phyloP scores from a whole-genome alignment of 768 basidiomycete species.

The Tylopilus felleus region DNA sequence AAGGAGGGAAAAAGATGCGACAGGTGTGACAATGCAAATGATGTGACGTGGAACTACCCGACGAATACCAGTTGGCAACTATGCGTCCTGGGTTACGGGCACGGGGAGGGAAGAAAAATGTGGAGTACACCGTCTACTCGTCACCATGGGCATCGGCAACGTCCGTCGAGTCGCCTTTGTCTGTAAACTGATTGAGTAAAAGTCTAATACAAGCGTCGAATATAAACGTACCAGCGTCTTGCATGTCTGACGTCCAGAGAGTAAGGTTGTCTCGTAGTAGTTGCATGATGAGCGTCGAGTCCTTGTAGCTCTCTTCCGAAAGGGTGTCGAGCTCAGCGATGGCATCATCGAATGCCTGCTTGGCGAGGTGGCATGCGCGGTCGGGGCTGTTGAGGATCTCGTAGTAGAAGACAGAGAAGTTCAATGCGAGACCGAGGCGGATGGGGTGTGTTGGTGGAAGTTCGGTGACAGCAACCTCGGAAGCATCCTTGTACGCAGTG shows the following conservation, averaged over 20 bases:
- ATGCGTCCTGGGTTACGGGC: constrained; percentile 12
- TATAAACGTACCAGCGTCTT: constrained; percentile 71
- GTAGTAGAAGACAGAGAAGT: constrained; percentile 99
- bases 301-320: constrained; percentile 99
- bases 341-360: constrained; percentile 98
- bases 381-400: constrained; percentile 99
- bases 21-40: constrained; percentile 32
- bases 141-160: constrained; percentile 64
- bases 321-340: constrained; percentile 99
- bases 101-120: constrained; percentile 13
- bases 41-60: constrained; percentile 25
- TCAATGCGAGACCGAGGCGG: constrained; percentile 95
- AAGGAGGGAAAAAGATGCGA: constrained; percentile 29
- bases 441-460: constrained; percentile 96
- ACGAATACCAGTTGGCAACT: constrained; percentile 9
- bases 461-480: constrained; percentile 94
- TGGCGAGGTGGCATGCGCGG: constrained; percentile 97
- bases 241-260: constrained; percentile 98
- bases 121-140: constrained; percentile 44
- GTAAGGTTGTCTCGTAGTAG: constrained; percentile 96
- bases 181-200: constrained; percentile 36
- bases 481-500: constrained; percentile 96
- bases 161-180: constrained; percentile 73
- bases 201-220: constrained; percentile 3
- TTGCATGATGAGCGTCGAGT: constrained; percentile 97